Evolutionary conservation across 345 rosid species (phyloP).

Genomic region (Ricinus communis): DNA sequence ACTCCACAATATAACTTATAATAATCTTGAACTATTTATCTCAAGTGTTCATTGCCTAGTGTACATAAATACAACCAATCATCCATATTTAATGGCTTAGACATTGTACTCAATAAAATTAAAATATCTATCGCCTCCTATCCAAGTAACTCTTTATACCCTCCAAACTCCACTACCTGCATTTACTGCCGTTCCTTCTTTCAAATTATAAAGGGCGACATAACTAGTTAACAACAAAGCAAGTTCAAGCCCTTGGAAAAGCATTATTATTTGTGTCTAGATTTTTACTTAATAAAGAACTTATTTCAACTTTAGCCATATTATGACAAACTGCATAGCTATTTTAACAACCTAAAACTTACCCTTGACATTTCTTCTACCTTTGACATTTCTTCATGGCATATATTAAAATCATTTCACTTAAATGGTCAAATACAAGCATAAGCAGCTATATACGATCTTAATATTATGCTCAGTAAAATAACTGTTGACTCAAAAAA

Average conservation of each 20-base stretch:
- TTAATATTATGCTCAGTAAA: neutral
- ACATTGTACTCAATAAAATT: neutral
- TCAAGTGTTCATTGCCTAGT: neutral
- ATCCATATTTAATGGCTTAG: neutral
- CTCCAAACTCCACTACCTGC: neutral
- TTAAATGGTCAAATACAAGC: neutral
- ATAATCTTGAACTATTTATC: neutral
- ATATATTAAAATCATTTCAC: neutral
- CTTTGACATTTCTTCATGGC: neutral
- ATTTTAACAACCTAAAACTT: neutral
- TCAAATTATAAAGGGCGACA: neutral
- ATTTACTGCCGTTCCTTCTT: slow-evolving; percentile 1
- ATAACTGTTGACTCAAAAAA: neutral
- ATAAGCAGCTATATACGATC: neutral
- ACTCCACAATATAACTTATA: too few species aligned
- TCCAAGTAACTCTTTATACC: neutral
- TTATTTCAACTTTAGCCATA: neutral
- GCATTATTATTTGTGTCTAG: too few species aligned
- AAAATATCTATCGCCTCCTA: neutral
- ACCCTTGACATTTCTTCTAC: too few species aligned
- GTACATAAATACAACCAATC: neutral
- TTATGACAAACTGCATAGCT: neutral
- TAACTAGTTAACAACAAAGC: neutral
- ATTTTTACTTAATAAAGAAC: neutral
- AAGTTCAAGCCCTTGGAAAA: neutral